Evolutionary conservation across 768 basidiomycete genomes (phyloP).

Genomic region (Hydnomerulius pinastri): DNA sequence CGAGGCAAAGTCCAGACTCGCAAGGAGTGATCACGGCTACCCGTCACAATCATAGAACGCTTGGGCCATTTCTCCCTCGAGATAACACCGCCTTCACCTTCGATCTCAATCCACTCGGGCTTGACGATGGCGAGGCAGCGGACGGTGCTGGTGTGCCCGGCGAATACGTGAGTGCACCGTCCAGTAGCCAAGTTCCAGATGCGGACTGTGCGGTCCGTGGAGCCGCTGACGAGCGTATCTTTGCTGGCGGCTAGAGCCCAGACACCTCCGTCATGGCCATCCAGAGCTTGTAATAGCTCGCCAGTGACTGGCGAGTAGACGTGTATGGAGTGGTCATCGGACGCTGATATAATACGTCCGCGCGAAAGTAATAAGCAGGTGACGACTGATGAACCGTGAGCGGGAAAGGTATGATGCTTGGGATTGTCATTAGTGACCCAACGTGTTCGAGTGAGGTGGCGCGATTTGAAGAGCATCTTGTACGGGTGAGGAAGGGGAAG

Average conservation of each 20-base stretch:
- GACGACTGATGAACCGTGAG: slow-evolving; percentile 88
- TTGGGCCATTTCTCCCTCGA: slow-evolving; percentile 74
- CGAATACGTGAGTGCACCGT: slow-evolving; percentile 88
- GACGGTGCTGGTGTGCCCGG: slow-evolving; percentile 95
- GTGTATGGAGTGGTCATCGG: slow-evolving; percentile 96
- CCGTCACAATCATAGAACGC: slow-evolving; percentile 70
- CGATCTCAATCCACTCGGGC: slow-evolving; percentile 82
- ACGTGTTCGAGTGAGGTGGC: slow-evolving; percentile 74
- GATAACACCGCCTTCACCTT: slow-evolving; percentile 60
- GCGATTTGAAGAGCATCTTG: slow-evolving; percentile 92
- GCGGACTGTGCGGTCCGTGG: slow-evolving; percentile 90
- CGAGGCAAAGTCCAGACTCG: slow-evolving; percentile 68
- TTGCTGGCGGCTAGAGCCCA: slow-evolving; percentile 94
- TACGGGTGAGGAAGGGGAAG: slow-evolving; percentile 83
- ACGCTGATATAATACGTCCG: slow-evolving; percentile 94
- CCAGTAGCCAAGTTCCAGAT: slow-evolving; percentile 87
- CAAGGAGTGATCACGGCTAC: slow-evolving; percentile 66
- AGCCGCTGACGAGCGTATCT: slow-evolving; percentile 87
- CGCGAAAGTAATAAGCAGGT: slow-evolving; percentile 95
- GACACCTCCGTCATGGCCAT: slow-evolving; percentile 94
- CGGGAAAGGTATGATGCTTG: slow-evolving; percentile 80
- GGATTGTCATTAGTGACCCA: slow-evolving; percentile 78
- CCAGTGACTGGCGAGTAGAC: slow-evolving; percentile 91
- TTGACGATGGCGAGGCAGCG: slow-evolving; percentile 95
- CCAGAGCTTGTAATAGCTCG: slow-evolving; percentile 66